A percentile compares a stretch with the other conserved stretches of the same genome.
Conservation (phyloP, 2,329 filamentous ascomycete species). For the Lojkania enalia region DNA sequence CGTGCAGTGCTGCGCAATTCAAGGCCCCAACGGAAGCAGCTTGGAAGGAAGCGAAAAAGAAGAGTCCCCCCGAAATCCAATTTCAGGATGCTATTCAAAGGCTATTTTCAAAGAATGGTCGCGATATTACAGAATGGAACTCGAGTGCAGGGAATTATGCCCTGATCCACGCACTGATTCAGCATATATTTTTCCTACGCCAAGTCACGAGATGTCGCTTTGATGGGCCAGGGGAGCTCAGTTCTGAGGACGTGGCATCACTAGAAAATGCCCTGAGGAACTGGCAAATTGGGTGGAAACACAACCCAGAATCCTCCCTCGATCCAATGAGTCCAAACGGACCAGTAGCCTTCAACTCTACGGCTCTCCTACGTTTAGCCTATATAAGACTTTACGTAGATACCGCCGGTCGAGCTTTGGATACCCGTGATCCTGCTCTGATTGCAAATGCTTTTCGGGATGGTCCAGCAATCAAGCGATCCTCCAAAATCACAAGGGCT, state of each 20-base stretch:
- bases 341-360: slow-evolving; percentile 68
- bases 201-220: slow-evolving; percentile 49
- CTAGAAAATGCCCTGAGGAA: slow-evolving; percentile 49
- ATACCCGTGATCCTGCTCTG: slow-evolving; percentile 64
- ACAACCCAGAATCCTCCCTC: slow-evolving; percentile 47
- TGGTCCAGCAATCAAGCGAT: slow-evolving; percentile 62
- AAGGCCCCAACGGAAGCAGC: slow-evolving; percentile 55
- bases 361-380: slow-evolving; percentile 61
- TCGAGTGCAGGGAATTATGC: slow-evolving; percentile 64
- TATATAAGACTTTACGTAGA: slow-evolving; percentile 70
- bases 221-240: slow-evolving; percentile 36
- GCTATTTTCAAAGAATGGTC: slow-evolving; percentile 38
- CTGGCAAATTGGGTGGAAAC: slow-evolving; percentile 48
- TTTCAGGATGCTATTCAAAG: slow-evolving; percentile 40
- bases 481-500: slow-evolving; percentile 63
- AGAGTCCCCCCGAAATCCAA: slow-evolving; percentile 24
- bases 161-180: slow-evolving; percentile 70
- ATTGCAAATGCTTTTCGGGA: slow-evolving; percentile 65
- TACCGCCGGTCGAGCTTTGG: slow-evolving; percentile 64
- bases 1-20: slow-evolving; percentile 59
- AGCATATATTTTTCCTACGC: slow-evolving; percentile 72
- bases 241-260: slow-evolving; percentile 46
- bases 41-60: slow-evolving; percentile 50
- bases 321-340: slow-evolving; percentile 60
- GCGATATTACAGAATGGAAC: slow-evolving; percentile 36